These are phyloP conservation scores for Neurospora sp. DNA, from an alignment of 2,329 filamentous ascomycete species.

Conservation along the genomic window DNA sequence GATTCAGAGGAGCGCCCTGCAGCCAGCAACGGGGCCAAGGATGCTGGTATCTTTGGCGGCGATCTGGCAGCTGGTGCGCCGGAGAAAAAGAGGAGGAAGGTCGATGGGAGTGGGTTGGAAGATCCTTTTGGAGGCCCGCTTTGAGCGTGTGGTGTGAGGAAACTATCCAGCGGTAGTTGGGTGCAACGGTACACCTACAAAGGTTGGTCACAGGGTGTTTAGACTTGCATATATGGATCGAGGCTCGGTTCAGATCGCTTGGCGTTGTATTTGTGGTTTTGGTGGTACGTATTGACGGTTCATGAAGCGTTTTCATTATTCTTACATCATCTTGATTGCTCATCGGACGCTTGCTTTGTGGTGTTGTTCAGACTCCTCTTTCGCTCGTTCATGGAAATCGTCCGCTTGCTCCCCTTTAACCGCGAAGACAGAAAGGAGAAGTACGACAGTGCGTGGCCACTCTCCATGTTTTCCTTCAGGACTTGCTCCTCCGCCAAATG, in stretches of 20 bases:
- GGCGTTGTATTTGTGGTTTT: background rate
- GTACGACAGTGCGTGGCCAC: background rate
- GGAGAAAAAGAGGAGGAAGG: constrained; percentile 38
- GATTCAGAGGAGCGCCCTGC: constrained; percentile 23
- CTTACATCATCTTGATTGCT: background rate
- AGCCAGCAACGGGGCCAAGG: constrained; percentile 18
- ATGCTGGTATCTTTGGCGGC: constrained; percentile 38
- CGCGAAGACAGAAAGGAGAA: background rate
- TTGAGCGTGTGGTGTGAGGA: constrained; percentile 3
- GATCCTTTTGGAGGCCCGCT: constrained; percentile 40
- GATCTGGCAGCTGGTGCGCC: constrained; percentile 12
- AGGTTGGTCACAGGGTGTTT: background rate
- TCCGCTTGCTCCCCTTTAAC: background rate
- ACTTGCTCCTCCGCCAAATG: background rate
- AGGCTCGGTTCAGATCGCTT: background rate
- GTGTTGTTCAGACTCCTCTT: background rate
- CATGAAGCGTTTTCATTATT: background rate
- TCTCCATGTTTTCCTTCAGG: background rate
- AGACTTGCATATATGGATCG: background rate
- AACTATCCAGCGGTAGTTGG: background rate
- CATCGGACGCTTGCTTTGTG: background rate
- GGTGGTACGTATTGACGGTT: background rate
- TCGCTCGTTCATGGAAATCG: background rate
- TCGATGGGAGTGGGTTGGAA: constrained; percentile 25
- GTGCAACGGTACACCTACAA: background rate